Percentiles rank a stretch among this genome's conserved stretches.
phyloP scores from a whole-genome alignment of 208 protist genomes.

The Trichomonas vaginalis region DNA sequence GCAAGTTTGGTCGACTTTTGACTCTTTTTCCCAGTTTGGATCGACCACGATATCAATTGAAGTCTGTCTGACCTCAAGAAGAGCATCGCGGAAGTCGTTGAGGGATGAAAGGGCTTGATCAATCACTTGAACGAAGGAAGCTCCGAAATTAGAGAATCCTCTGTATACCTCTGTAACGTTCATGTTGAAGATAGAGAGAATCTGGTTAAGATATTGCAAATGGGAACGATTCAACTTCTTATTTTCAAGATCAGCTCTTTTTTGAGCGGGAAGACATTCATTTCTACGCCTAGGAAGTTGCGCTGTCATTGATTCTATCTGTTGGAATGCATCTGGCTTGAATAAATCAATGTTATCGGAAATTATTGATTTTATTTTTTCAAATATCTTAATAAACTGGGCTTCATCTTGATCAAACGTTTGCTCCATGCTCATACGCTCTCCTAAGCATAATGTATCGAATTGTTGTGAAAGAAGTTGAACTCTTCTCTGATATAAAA shows the following conservation, averaged over 20 bases:
- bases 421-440: not conserved
- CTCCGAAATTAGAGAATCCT: not conserved
- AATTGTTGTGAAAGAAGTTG: not conserved
- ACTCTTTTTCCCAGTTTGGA: not conserved
- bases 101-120: not conserved
- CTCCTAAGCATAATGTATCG: not conserved
- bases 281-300: not conserved
- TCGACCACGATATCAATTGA: not conserved
- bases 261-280: not conserved
- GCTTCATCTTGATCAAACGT: not conserved
- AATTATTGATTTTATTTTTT: not conserved
- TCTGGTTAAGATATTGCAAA: not conserved
- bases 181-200: not conserved
- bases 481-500: not conserved
- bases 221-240: not conserved
- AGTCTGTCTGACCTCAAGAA: not conserved
- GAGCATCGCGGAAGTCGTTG: not conserved
- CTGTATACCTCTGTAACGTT: not conserved
- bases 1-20: not conserved
- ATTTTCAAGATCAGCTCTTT: not conserved
- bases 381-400: not conserved
- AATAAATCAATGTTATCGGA: not conserved
- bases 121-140: not conserved
- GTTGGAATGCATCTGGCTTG: not conserved
- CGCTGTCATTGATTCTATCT: not conserved